phyloP scores from a whole-genome alignment of 805 yeast species.

The Debaryomyces tyrocola region DNA sequence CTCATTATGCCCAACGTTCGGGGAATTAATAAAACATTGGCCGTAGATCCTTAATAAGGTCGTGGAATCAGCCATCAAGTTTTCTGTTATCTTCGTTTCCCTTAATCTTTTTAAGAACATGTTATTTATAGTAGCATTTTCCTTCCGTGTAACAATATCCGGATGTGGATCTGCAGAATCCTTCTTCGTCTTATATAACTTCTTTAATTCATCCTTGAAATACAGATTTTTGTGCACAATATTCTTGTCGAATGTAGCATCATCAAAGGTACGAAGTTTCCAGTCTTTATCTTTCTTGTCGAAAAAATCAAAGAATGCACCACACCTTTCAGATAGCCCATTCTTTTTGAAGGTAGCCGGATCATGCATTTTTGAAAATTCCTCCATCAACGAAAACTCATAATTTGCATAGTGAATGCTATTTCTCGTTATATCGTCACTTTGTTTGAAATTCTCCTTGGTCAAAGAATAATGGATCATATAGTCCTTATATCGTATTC shows the following conservation, averaged over 20 bases:
- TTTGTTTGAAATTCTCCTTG: constrained; percentile 5
- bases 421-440: constrained; percentile 13
- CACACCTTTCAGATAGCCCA: constrained; percentile 23
- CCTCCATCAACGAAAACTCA: constrained; percentile 3
- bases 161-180: constrained; percentile 9
- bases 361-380: constrained; percentile 3
- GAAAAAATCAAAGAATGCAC: constrained; percentile 22
- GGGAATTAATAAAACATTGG: constrained; percentile 24
- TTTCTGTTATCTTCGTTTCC: constrained; percentile 17
- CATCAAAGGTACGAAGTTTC: constrained; percentile 14
- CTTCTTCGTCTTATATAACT: constrained; percentile 3
- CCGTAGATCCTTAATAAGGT: constrained; percentile 30
- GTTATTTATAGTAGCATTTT: constrained; percentile 17
- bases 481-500: neutral
- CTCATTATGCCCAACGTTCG: constrained; percentile 1
- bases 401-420: constrained; percentile 26
- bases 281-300: constrained; percentile 20
- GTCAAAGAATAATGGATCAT: constrained; percentile 7
- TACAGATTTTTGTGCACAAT: constrained; percentile 17
- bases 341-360: constrained; percentile 5
- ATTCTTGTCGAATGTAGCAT: constrained; percentile 17
- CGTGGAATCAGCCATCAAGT: constrained; percentile 31
- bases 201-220: constrained; percentile 11
- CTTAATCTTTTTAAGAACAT: constrained; percentile 14
- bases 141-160: constrained; percentile 5